phyloP scores from a whole-genome alignment of 257 asterid genomes.

The Solanum sitiens region DNA sequence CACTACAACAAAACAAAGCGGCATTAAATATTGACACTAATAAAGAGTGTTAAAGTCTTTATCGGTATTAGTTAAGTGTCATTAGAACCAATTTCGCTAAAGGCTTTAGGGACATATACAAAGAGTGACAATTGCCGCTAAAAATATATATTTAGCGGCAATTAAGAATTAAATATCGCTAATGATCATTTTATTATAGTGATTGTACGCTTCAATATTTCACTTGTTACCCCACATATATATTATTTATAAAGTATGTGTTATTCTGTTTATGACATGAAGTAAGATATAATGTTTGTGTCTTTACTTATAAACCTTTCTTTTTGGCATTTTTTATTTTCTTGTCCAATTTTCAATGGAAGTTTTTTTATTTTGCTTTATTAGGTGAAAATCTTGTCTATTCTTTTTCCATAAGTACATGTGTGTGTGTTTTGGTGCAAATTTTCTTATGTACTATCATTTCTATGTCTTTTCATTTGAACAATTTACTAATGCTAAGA shows the following conservation, averaged over 20 bases:
- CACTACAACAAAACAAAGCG: no score
- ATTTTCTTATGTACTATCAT: neutral
- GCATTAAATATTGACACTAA: no score
- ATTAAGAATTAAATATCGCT: no score
- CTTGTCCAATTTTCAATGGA: slow-evolving; percentile 17
- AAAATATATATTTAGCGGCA: no score
- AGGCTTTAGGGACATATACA: no score
- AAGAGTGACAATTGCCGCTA: no score
- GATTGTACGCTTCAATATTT: neutral
- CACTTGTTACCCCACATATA: neutral
- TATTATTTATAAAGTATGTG: neutral
- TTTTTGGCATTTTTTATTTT: neutral
- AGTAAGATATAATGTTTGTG: neutral
- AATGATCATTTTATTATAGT: no score
- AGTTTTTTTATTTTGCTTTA: slow-evolving; percentile 33
- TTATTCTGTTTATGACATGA: neutral
- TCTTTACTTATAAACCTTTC: neutral
- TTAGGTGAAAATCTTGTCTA: slow-evolving; percentile 35
- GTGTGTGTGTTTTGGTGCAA: neutral
- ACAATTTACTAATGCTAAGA: neutral
- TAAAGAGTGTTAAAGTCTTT: no score
- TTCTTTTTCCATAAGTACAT: neutral
- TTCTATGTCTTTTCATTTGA: neutral
- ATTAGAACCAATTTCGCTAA: no score
- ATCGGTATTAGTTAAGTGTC: no score